Conservation (phyloP, 2,329 filamentous ascomycete genomes). For the Curvularia spicifera region DNA sequence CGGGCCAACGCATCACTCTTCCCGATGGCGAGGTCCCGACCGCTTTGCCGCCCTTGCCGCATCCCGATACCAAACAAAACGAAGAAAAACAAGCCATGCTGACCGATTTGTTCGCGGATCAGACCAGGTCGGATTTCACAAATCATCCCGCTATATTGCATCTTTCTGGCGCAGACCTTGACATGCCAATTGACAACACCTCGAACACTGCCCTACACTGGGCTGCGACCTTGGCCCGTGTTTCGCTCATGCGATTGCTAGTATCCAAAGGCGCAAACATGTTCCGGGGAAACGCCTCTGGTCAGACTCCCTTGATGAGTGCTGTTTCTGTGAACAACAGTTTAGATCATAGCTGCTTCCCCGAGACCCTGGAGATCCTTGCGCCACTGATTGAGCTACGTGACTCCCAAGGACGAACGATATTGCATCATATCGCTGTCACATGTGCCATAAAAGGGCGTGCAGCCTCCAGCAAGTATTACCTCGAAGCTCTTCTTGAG, state of each 20-base stretch:
- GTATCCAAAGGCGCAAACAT: conserved; percentile 86
- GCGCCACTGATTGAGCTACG: conserved; percentile 89
- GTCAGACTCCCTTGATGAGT: conserved; percentile 91
- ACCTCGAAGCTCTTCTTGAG: conserved; percentile 90
- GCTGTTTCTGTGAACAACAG: conserved; percentile 94
- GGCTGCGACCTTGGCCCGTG: conserved; percentile 90
- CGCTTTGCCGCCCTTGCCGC: conserved; percentile 69
- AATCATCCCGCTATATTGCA: conserved; percentile 78
- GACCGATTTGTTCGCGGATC: conserved; percentile 66
- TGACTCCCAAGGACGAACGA: conserved; percentile 87
- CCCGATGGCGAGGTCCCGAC: conserved; percentile 61
- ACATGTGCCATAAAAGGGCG: conserved; percentile 95
- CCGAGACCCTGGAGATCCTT: conserved; percentile 85
- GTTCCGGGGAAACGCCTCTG: conserved; percentile 83
- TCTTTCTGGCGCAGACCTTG: conserved; percentile 79
- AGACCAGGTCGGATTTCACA: conserved; percentile 71
- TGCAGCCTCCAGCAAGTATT: conserved; percentile 90
- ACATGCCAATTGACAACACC: conserved; percentile 88
- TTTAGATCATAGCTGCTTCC: conserved; percentile 87
- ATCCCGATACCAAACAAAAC: conserved; percentile 65
- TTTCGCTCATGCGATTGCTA: conserved; percentile 79
- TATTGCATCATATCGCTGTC: conserved; percentile 94
- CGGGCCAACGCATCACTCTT: conserved; percentile 55
- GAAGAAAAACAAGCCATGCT: conserved; percentile 86
- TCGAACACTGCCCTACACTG: conserved; percentile 92